Conservation (phyloP, 257 asterid species). For the Phtheirospermum japonicum region DNA sequence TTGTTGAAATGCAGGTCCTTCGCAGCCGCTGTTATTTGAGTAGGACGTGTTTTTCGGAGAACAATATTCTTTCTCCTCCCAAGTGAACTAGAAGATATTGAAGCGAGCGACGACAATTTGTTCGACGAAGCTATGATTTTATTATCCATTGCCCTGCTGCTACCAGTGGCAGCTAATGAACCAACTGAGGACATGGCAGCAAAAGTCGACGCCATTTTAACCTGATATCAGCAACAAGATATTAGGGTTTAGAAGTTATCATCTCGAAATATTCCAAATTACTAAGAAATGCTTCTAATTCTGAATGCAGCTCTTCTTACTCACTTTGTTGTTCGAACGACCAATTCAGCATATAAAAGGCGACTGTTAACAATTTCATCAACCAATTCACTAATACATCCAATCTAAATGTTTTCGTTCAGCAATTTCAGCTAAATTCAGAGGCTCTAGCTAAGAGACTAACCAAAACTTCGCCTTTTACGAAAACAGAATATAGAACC, state of each 20-base stretch:
- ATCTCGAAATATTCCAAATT: neutral
- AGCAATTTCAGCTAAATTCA: neutral
- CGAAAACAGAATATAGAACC: neutral
- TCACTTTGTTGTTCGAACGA: too few relatives aligned
- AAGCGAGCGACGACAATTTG: constrained; percentile 67
- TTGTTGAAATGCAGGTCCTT: constrained; percentile 89
- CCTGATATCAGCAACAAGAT: constrained; percentile 25
- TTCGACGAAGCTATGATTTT: constrained; percentile 48
- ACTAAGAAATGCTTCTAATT: too few relatives aligned
- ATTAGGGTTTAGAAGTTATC: neutral
- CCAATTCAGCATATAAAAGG: too few relatives aligned
- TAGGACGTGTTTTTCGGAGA: constrained; percentile 41
- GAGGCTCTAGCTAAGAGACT: constrained; percentile 4
- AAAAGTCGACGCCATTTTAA: constrained; percentile 71
- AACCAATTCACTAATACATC: neutral
- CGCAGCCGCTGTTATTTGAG: constrained; percentile 67
- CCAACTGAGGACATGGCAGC: constrained; percentile 71
- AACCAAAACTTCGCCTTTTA: neutral
- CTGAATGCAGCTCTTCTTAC: neutral
- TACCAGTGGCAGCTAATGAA: constrained; percentile 67
- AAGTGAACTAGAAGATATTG: constrained; percentile 53
- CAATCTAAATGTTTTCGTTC: neutral
- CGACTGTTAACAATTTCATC: too few relatives aligned
- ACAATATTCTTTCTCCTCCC: constrained; percentile 51
- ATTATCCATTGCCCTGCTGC: constrained; percentile 52